Base-by-base conservation (phyloP, 768 basidiomycete species). In the Naganishia vishniacii region DNA sequence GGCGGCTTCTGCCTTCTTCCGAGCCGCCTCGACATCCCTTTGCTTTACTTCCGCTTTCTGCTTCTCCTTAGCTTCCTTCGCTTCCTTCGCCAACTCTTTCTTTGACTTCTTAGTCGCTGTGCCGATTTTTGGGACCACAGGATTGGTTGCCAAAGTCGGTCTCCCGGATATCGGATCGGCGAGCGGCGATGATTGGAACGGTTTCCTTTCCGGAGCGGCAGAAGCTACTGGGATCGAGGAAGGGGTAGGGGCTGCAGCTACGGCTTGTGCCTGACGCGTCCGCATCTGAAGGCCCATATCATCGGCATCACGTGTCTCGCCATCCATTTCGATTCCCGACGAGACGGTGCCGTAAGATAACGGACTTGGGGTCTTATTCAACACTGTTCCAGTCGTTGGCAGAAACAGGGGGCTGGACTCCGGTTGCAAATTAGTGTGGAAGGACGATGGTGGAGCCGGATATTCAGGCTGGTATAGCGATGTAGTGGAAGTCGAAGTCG, bases 21-120 rank as follows among this genome's bases (percentile, higher is more conserved):
- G 65, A n/a, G 67, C 64, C 20, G 69, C 46, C 48, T 66, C 62
- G 40, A 59, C 62, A 2, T 68, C 68, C 42, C 68, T 67, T 44
- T 66, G 68, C 58, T 73, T 69, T 51, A 69, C 73, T 25, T 70
- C 71, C 25, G 65, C 66, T 59, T 74, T 62, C 13, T 42, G 51
- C 23, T 31, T 40, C 49, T 66, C 62, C 32, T 69, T 46, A 29
- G 44, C 63, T 18, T 58, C 67, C 44, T 68, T 76, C 13, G 72
- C 71, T 29, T 71, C 72, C 47, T 72, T 72, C 7, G 68, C 69
- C 13, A 73, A 58, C 46, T 75, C 67, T 63, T 75, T 74, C 48
- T 72, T 72, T 25, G 67, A 64, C 49, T 71, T 72, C 53, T 70
- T 70, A 0, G 62, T 45, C 11, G 48, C 41, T 9, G 68, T 45